A percentile compares a stretch with the other conserved stretches of the same genome.
These are phyloP conservation scores for Iberis pinnata DNA, from an alignment of 345 rosid species.

Conservation along the genomic window DNA sequence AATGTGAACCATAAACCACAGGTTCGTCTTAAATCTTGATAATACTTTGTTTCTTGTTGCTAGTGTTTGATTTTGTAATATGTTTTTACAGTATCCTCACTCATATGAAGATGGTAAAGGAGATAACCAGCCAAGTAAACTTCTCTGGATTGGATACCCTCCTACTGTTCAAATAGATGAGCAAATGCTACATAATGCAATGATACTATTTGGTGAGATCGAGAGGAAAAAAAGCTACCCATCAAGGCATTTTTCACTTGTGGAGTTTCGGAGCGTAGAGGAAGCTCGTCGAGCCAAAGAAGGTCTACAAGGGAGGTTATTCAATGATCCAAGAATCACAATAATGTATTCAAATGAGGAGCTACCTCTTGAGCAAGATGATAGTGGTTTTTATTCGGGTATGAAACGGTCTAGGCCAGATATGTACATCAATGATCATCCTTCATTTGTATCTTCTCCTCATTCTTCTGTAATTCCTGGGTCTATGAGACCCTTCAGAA, in stretches of 20 bases:
- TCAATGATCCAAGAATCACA: slow-evolving; percentile 84
- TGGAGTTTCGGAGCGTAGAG: slow-evolving; percentile 88
- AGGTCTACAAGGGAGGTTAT: slow-evolving; percentile 85
- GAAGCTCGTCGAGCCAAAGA: slow-evolving; percentile 97
- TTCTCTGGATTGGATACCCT: slow-evolving; percentile 92
- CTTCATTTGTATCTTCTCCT: slow-evolving; percentile 35
- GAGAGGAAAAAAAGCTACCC: slow-evolving; percentile 79
- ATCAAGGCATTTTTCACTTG: slow-evolving; percentile 74
- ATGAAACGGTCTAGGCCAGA: slow-evolving; percentile 54
- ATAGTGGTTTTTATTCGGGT: slow-evolving; percentile 43
- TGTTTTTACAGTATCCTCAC: slow-evolving; percentile 41
- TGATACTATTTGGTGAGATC: slow-evolving; percentile 98
- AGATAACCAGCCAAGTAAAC: slow-evolving; percentile 71
- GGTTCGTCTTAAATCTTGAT: slow-evolving; percentile 37
- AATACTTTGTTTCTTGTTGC: slow-evolving; percentile 1
- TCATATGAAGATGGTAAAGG: slow-evolving; percentile 41
- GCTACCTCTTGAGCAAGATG: slow-evolving; percentile 53
- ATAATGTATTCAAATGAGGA: slow-evolving; percentile 73
- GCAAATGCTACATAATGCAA: slow-evolving; percentile 92
- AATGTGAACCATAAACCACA: slow-evolving; percentile 41
- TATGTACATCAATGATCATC: slow-evolving; percentile 43
- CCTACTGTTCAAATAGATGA: slow-evolving; percentile 86
- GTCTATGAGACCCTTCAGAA: slow-evolving; percentile 40
- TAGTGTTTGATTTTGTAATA: not conserved
- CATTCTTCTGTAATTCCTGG: slow-evolving; percentile 37